Evolutionary conservation across 257 asterid genomes (phyloP).

Genomic region (Solanum sejunctum): DNA sequence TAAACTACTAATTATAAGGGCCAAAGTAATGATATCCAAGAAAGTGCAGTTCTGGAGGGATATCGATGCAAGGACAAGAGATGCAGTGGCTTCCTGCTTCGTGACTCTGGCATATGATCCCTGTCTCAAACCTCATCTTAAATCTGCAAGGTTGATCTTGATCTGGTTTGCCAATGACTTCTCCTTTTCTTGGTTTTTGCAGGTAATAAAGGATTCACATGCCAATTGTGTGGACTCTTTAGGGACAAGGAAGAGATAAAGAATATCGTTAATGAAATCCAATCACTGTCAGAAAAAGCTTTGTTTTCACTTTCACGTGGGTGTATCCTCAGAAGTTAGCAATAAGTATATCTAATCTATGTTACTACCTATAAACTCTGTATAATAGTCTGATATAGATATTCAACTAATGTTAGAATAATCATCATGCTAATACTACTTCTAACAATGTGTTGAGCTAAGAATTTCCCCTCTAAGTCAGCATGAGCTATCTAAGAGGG

Average conservation of each 20-base stretch:
- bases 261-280: constrained; percentile 28
- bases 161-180: background rate
- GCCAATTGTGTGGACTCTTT: constrained; percentile 78
- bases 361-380: background rate
- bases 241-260: constrained; percentile 67
- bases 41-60: constrained; percentile 85
- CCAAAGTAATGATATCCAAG: constrained; percentile 63
- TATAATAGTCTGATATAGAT: background rate
- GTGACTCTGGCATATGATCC: constrained; percentile 39
- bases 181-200: constrained; percentile 6
- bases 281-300: constrained; percentile 44
- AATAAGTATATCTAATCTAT: background rate
- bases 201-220: constrained; percentile 65
- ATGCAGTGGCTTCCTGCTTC: constrained; percentile 69
- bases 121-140: background rate
- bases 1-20: constrained; percentile 25
- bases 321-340: constrained; percentile 45
- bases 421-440: background rate
- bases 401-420: background rate
- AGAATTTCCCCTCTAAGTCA: background rate
- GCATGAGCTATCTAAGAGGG: background rate
- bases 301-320: constrained; percentile 37
- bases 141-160: background rate
- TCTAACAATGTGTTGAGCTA: background rate
- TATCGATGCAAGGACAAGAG: constrained; percentile 56